Conservation (phyloP, 352 stramenopile species). For the Peronosclerospora sorghi region DNA sequence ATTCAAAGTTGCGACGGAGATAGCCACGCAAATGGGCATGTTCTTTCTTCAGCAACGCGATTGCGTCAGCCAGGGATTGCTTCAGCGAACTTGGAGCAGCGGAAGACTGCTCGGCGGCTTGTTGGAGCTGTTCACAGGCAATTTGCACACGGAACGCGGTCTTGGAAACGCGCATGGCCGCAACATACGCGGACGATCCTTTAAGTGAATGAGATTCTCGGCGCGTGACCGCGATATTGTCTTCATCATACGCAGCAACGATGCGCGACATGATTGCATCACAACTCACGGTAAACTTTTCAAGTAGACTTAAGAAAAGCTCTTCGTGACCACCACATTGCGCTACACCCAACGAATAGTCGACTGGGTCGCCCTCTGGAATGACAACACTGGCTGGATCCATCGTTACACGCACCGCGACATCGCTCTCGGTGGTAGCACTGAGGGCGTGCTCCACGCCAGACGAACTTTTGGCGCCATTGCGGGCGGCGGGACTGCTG, state of each 20-base stretch:
- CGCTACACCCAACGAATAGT: conserved; percentile 66
- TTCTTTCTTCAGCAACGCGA: conserved; percentile 46
- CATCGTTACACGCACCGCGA: conserved; percentile 13
- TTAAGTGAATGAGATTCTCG: conserved; percentile 76
- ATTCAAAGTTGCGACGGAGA: conserved; percentile 73
- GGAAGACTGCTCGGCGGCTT: conserved; percentile 6
- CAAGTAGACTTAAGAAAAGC: conserved; percentile 65
- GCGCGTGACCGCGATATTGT: conserved; percentile 37
- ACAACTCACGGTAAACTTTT: conserved; percentile 62
- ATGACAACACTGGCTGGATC: conserved; percentile 39
- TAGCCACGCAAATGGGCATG: conserved; percentile 56
- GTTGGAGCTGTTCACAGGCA: conserved; percentile 53
- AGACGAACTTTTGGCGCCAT: conserved; percentile 6
- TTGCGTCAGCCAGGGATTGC: conserved; percentile 17
- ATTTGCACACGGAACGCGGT: conserved; percentile 71
- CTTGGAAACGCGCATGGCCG: conserved; percentile 68
- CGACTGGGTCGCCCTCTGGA: conserved; percentile 65
- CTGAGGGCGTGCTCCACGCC: conserved; percentile 14
- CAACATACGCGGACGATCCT: conserved; percentile 69
- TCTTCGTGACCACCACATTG: conserved; percentile 73
- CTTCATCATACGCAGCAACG: conserved; percentile 27
- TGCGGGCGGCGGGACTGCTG: conserved; percentile 17
- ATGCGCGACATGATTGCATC: conserved; percentile 50
- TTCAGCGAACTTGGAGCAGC: background rate
- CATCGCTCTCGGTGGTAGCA: conserved; percentile 18